Evolutionary conservation across 1,284 basidiomycete species (phyloP), one percentile per base, ranked within the genome.

Genomic region (Leccinum glutinopallens): DNA sequence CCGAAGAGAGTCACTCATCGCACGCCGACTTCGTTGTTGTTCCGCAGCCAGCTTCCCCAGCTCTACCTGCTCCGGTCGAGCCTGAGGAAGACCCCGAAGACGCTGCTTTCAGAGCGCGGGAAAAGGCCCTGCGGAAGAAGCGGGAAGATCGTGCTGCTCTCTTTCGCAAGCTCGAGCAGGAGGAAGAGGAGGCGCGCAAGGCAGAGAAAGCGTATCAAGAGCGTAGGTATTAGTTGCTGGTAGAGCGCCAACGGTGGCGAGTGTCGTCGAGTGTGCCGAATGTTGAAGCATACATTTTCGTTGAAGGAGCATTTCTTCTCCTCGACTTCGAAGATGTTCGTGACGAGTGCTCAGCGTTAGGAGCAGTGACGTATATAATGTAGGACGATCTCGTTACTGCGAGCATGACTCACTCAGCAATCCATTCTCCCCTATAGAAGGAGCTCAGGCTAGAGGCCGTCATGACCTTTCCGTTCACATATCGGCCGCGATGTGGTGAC

Each of bases 161-260:
- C 33, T 72, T 93, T 57, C 83, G 87, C 58, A 83, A 86, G 70
- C 80, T 94, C 5, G 91, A 94, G 75, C 78, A 81, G 66, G 87
- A 93, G 72, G 90, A 93, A 69, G 87, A 88, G 71, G 89, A 91
- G 73, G 87, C 85, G 25, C 78, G 81, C 33, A 77, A 80, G 41
- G 84, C 85, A 63, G 89, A 92, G 67, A 89, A 89, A 71, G 81
- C 81, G 58, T 83, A 85, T 63, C 75, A 84, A 63, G 82, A 81
- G 3, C 78, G 83, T 51, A 75, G 84, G 35, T 71, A 80, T 29
- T 69, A 75, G 19, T 66, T 74, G 80, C 82, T 12, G 73, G 85
- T 73, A 84, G 83, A 65, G 73, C 81, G 59, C 59, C 70, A 46
- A 56, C 65, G 2, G 22, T 10, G 29, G 29, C 58, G 77, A 29